Base-by-base conservation (phyloP, 345 rosid genomes). In the Psidium friedrichsthalianum region DNA sequence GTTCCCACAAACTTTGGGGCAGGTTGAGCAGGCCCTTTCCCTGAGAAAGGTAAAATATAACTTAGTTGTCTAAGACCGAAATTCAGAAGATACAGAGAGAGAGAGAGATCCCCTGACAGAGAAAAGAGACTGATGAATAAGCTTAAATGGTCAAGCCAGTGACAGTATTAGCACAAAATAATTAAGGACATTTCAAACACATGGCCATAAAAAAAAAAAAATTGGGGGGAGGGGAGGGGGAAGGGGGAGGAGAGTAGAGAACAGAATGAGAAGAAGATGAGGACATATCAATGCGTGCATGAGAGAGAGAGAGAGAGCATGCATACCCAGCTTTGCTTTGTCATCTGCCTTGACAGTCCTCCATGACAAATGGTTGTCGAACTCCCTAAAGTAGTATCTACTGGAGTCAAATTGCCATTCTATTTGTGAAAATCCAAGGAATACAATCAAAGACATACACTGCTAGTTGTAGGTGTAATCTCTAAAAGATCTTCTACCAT, bases 291-390 rank as follows among this genome's bases (percentile, higher is more conserved):
- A n/a, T n/a, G n/a, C n/a, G n/a, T n/a, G n/a, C n/a, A n/a, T n/a
- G n/a, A n/a, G n/a, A n/a, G n/a, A n/a, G n/a, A n/a, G n/a, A n/a
- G n/a, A n/a, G n/a, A n/a, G n/a, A n/a, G n/a, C n/a, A n/a, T n/a
- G n/a, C n/a, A 54, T 87, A 97, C 99, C 98, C 20, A 94, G 87
- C 92, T 97, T 97, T 56, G 98, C 99, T 88, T 87, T 64, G 87
- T 97, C 99, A 85, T 95, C 99, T 83, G 98, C 98, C 90, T 97
- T 97, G 51, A 97, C 98, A 18, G 98, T 97, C 92, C 92, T 97
- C 97, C 91, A 94, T 91, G 81, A 95, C 99, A 89, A 97, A 97
- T 85, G 96, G 98, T 85, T 90, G 90, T 36, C 99, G 90, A 76
- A 91, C 87, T 83, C 99, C 99, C 99, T 97, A 91, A 87, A 86